Evolutionary conservation across 768 basidiomycete genomes (phyloP).

Genomic region (Trametes cingulata): DNA sequence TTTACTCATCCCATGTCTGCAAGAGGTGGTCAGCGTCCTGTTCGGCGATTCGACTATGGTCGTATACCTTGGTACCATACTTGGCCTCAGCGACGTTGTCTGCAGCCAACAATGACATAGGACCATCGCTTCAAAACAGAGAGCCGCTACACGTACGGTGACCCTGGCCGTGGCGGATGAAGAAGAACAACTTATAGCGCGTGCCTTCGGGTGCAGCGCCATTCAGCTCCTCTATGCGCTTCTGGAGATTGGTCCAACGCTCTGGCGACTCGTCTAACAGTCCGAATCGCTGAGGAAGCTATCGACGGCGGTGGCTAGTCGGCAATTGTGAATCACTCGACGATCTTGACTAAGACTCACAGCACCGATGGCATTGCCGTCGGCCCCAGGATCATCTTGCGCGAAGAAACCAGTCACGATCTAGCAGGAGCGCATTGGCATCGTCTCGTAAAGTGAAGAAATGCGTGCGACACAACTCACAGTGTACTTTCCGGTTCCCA

Average conservation of each 20-base stretch:
- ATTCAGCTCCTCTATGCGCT: slow-evolving; percentile 50
- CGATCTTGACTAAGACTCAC: slow-evolving; percentile 19
- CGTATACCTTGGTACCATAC: slow-evolving; percentile 50
- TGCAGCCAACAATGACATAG: slow-evolving; percentile 27
- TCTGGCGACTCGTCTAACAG: slow-evolving; percentile 50
- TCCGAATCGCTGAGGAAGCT: slow-evolving; percentile 62
- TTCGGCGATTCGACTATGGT: no score
- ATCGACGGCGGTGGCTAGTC: neutral
- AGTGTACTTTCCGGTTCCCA: neutral
- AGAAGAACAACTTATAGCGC: slow-evolving; percentile 63
- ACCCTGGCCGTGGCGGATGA: slow-evolving; percentile 74
- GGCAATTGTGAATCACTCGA: no score
- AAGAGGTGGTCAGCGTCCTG: neutral
- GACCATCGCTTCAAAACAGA: neutral
- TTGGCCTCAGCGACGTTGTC: slow-evolving; percentile 67
- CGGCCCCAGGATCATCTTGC: slow-evolving; percentile 39
- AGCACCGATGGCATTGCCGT: slow-evolving; percentile 31
- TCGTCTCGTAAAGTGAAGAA: neutral
- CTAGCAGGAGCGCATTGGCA: neutral
- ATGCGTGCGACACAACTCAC: neutral
- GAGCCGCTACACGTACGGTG: slow-evolving; percentile 48
- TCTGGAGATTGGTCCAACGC: slow-evolving; percentile 51
- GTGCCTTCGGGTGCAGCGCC: slow-evolving; percentile 36
- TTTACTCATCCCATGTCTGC: slow-evolving; percentile 62
- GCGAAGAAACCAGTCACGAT: slow-evolving; percentile 44